A percentile compares a stretch with the other conserved stretches of the same genome.
These are phyloP conservation scores for Anthracocystis walkeri DNA, from an alignment of 1,284 basidiomycete species.

Conservation along the genomic window DNA sequence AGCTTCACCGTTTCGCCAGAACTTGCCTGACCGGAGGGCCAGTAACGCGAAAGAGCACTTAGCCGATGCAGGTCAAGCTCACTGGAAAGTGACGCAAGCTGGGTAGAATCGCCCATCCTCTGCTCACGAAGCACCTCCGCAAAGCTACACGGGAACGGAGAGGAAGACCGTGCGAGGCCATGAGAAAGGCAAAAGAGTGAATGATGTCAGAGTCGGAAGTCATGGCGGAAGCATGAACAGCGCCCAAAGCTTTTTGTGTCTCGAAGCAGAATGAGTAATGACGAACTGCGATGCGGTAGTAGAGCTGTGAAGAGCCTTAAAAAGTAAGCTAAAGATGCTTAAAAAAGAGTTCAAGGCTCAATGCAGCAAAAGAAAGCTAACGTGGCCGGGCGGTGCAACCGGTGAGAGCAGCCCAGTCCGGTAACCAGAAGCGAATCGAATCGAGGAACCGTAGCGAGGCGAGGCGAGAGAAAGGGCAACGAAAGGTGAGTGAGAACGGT, in stretches of 20 bases:
- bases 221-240: background rate
- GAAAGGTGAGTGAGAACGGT: background rate
- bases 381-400: conserved; percentile 1
- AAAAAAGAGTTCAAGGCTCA: background rate
- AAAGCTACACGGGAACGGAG: background rate
- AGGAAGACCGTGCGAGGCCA: background rate
- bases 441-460: background rate
- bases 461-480: too few relatives aligned
- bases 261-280: conserved; percentile 4
- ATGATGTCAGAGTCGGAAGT: conserved; percentile 10
- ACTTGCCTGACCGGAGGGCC: background rate
- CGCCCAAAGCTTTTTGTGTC: background rate
- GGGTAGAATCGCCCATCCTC: background rate
- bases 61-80: background rate
- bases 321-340: background rate
- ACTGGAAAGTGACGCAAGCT: conserved; percentile 2
- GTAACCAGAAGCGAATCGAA: background rate
- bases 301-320: conserved; percentile 1
- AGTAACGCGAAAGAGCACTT: background rate
- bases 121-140: background rate
- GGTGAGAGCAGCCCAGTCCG: background rate
- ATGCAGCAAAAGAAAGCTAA: background rate
- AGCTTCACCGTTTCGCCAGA: background rate
- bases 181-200: background rate
- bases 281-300: background rate